phyloP scores from a whole-genome alignment of 2,329 filamentous ascomycete genomes.

The Venturia asperata region DNA sequence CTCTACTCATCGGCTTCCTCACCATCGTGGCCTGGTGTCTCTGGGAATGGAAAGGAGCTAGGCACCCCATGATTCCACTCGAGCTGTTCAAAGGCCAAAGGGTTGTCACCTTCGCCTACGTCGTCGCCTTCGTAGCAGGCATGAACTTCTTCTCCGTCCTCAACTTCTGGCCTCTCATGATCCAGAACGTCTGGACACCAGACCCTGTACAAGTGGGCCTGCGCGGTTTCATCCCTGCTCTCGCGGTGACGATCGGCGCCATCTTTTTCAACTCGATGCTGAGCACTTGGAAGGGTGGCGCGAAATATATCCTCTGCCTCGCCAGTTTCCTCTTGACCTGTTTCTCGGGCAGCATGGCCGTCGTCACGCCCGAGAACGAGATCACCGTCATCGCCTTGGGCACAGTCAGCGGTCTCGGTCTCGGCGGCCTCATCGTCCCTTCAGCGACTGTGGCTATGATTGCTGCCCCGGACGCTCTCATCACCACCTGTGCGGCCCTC shows the following conservation, averaged over 20 bases:
- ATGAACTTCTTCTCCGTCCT: conserved; percentile 30
- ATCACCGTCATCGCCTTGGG: conserved; percentile 28
- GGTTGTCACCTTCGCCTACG: conserved; percentile 29
- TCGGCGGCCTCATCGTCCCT: conserved; percentile 33
- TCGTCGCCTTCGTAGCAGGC: conserved; percentile 32
- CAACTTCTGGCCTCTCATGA: conserved; percentile 30
- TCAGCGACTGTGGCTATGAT: conserved; percentile 28
- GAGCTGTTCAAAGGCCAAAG: conserved; percentile 31
- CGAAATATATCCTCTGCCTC: conserved; percentile 28
- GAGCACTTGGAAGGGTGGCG: conserved; percentile 25
- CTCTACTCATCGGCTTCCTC: conserved; percentile 65
- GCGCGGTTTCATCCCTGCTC: conserved; percentile 26
- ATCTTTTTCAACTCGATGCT: conserved; percentile 29
- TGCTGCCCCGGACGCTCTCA: conserved; percentile 27
- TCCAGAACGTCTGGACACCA: conserved; percentile 28
- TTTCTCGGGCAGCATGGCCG: conserved; percentile 29
- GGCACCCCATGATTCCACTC: conserved; percentile 35
- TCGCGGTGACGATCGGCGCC: conserved; percentile 28
- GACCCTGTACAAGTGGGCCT: conserved; percentile 30
- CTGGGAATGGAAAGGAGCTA: conserved; percentile 35
- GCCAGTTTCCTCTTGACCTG: conserved; percentile 29
- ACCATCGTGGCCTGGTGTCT: conserved; percentile 42
- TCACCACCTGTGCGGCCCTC: conserved; percentile 26
- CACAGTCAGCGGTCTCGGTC: conserved; percentile 32
- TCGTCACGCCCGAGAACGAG: conserved; percentile 29